Base-by-base conservation (phyloP, 140 eudicot species). In the Artemisia princeps region DNA sequence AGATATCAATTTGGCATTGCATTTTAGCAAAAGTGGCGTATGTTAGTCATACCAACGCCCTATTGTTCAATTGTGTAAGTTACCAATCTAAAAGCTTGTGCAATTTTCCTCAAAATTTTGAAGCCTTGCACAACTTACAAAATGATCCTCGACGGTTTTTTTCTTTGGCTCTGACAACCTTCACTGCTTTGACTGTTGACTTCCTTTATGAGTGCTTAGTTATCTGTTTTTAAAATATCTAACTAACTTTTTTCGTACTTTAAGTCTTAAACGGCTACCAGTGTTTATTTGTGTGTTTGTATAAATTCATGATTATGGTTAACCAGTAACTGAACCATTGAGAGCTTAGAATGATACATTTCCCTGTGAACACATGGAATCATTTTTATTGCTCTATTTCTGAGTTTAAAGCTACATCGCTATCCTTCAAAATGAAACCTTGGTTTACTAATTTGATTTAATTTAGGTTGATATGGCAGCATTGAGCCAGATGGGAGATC, bases 401-500 rank as follows among this genome's bases (percentile, higher is more conserved):
- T 23, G 0, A 6, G 65, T 56, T 28, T 44, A 52, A 60, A 48
- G 52, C 61, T 15, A 48, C 10, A 33, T 3, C 56, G 2, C 15
- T 16, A 17, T 8, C 59, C 45, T 65, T 49, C 6, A 59, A 46
- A 60, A 40, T 1, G 22, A 44, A 51, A 76, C 28, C 15, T 71
- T 24, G 23, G 23, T 50, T 48, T 16, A 12, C 0, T 24, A 24
- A 60, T 45, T 28, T 14, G 30, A 62, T 30, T 70, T 59, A 0
- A 33, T 5, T 5, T 79, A 88, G 96, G 91, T 88, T 77, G 99
- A 92, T 80, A 83, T 92, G 95, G 76, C 76, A 68, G 83, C 96
- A 0, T 71, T 92, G 90, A 88, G 81, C 74, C 95, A 87, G 74
- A 85, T 92, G 99, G 78, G 88, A 61, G 99, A 92, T 70, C 71